Base-by-base conservation (phyloP, 805 yeast species). In the Nakazawaea peltata region DNA sequence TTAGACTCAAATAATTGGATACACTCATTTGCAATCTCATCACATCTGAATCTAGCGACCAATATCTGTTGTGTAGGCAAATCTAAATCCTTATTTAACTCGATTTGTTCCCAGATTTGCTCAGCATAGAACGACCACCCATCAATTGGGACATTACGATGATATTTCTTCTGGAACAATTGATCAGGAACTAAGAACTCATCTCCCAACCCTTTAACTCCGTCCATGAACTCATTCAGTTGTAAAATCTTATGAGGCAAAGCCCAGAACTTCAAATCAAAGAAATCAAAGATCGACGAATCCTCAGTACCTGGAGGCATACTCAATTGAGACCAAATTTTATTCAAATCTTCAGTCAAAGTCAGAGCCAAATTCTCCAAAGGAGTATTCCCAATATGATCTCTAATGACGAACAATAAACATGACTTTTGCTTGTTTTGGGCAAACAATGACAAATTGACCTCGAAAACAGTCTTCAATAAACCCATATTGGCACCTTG, bases 401-500 rank as follows among this genome's bases (percentile, higher is more conserved):
- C 98, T 51, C 98, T 74, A 34, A 92, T 81, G 19, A 92, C 97
- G 61, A 92, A 88, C 42, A 92, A 60, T 26, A 85, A 52, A 28
- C 84, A 63, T 28, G 83, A 79, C 48, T 81, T 64, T 41, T 56
- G 53, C 26, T 63, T 67, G 29, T 72, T 66, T 35, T 73, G 65
- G 32, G 88, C 90, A 56, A 92, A 92, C 25, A 92, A 63, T 2
- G 92, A 73, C 44, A 92, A 62, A 55, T 92, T 90, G 22, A 92
- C 98, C 53, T 92, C 98, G 59, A 92, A 87, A 3, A 92, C 98
- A 0, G 98, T 92, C 53, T 88, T 88, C 46, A 92, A 66, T 30
- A 92, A 63, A 1, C 92, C 97, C 95, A 92, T 82, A 51, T 92
- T 92, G 17, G 97, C 97, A 34, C 98, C 98, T 56, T 90, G 97